Evolutionary conservation across 441 rosid species (phyloP), one percentile per base, ranked within the genome.

Genomic region (Populus trichocarpa): DNA sequence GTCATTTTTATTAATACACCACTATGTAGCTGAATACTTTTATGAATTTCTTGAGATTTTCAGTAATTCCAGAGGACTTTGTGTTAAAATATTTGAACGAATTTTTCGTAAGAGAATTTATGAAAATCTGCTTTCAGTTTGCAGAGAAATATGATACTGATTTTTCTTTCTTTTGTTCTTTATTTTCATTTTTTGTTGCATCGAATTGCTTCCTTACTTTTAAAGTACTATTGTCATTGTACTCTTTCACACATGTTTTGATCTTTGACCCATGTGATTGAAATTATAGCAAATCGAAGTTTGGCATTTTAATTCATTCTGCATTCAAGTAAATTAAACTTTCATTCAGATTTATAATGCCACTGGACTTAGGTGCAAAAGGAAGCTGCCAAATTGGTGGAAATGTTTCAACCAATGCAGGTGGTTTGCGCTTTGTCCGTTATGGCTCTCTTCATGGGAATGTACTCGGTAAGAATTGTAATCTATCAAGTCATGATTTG

Each of bases 351-450:
- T 94, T 92, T 90, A 79, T 90, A 79, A 96, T 96, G 99, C 98
- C 99, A 84, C 95, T 96, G 83, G 98, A 96, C 96, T 88, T 96
- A 74, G 98, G 99, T 87, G 98, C 99, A 69, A 96, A 96, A 83
- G 99, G 98, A 80, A 94, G 99, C 91, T 96, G 99, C 85, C 99
- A 96, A 81, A 96, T 96, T 46, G 99, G 99, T 85, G 99, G 99
- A 79, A 96, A 94, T 83, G 90, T 96, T 84, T 94, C 99, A 81
- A 96, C 99, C 83, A 96, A 94, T 85, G 98, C 98, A 84, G 99
- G 99, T 85, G 98, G 99, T 72, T 85, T 96, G 83, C 97, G 98
- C 75, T 94, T 96, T 81, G 84, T 96, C 46, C 98, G 98, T 69
- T 94, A 94, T 83, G 99, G 99, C 80, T 94, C 99, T 72, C 91